Base-by-base conservation (phyloP, 2,329 filamentous ascomycete species). In the Aspergillus versicolor region DNA sequence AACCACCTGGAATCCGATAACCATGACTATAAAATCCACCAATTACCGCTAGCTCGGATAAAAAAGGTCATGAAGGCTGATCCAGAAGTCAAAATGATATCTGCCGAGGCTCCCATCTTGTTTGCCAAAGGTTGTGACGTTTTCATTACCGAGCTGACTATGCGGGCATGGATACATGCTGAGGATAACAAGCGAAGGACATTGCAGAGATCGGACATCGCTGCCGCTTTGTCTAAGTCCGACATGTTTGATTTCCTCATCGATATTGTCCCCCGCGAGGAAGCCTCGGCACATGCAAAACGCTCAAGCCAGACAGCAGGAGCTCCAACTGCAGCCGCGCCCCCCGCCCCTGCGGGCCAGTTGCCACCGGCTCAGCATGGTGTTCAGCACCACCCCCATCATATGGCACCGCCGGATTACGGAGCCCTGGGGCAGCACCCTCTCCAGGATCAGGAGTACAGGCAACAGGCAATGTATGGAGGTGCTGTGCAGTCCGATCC, bases 51-150 rank as follows among this genome's bases (percentile, higher is more conserved):
- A 41, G 94, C 94, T n/a, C 89, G 94, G 54, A 99, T 99, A 80
- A 99, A 99, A 82, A 99, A 99, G 76, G 94, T 99, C 64, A 99
- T 99, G 94, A 99, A 99, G 79, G 94, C 94, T 1, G 94, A 99
- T 66, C 94, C 94, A 0, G 94, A 99, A 69, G 94, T 99, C 47
- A 99, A 99, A 81, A 99, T 99, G 94, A 99, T 99, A 62, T 97
- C 92, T 4, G 94, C 94, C 8, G 94, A 99, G 77, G 94, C 94
- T 2, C 94, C 94, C 1, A 99, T 99, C 66, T 82, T 99, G 13
- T 99, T 99, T 70, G 94, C 94, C 51, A 99, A 99, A 77, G 94
- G 93, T 38, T 97, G 94, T 76, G 94, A 99, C 72, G 97, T 97
- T 71, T 99, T 99, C 79, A 99, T 99, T 71, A 97, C 92, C 1